Conservation (phyloP, 805 yeast species). For the Candida oleophila region DNA sequence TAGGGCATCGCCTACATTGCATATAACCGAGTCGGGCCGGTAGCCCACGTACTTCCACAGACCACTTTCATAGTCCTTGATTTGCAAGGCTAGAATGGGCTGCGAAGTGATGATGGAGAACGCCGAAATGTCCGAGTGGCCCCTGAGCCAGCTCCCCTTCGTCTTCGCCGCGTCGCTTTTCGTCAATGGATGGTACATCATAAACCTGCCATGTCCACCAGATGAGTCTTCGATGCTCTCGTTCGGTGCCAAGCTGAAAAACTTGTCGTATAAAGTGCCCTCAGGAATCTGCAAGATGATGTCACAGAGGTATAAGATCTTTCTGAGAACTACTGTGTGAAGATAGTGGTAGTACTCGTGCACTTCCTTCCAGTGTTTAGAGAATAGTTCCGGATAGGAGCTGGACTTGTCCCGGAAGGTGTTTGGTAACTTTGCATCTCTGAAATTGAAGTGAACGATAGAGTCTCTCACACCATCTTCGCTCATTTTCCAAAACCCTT, state of each 20-base stretch:
- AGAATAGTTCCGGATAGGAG: conserved; percentile 37
- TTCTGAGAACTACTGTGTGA: conserved; percentile 37
- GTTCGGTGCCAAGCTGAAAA: conserved; percentile 31
- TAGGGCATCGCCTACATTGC: conserved; percentile 42
- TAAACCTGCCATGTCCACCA: conserved; percentile 24
- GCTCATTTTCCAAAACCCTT: conserved; percentile 47
- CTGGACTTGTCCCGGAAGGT: background rate
- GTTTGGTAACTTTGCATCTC: conserved; percentile 24
- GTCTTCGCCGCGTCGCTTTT: conserved; percentile 29
- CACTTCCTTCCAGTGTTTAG: conserved; percentile 35
- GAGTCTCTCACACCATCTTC: conserved; percentile 41
- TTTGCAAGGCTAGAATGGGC: conserved; percentile 40
- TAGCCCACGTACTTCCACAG: conserved; percentile 42
- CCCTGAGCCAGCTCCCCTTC: conserved; percentile 43
- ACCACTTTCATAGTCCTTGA: conserved; percentile 34
- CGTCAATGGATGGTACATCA: conserved; percentile 24
- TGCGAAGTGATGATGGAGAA: conserved; percentile 42
- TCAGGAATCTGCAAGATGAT: conserved; percentile 47
- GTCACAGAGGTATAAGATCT: conserved; percentile 41
- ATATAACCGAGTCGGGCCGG: conserved; percentile 37
- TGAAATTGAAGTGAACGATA: conserved; percentile 44
- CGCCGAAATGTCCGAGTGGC: conserved; percentile 46
- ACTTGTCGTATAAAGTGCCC: conserved; percentile 33
- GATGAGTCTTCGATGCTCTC: conserved; percentile 20
- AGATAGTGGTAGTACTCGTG: conserved; percentile 35